Percentiles rank a stretch among this genome's conserved stretches.
Conservation (phyloP, 495 filamentous ascomycete species). For the Amniculicola lignicola region DNA sequence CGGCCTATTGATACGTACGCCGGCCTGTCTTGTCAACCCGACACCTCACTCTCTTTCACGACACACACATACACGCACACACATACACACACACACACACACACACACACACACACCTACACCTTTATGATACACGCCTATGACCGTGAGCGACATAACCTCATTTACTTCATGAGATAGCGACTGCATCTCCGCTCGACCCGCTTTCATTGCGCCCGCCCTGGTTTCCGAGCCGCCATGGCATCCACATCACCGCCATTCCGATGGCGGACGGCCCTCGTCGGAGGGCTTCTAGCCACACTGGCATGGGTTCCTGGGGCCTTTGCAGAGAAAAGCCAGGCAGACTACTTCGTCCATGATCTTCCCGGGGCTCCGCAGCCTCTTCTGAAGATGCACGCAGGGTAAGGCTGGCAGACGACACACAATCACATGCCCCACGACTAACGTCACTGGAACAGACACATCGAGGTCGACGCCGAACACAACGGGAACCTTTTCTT, state of each 20-base stretch:
- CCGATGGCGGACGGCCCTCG: conserved; percentile 32
- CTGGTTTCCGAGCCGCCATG: conserved; percentile 1
- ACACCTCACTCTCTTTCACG: too few species aligned
- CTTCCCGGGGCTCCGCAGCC: conserved; percentile 84
- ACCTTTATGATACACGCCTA: too few species aligned
- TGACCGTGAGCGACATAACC: too few species aligned
- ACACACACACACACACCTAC: too few species aligned
- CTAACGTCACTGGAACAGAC: conserved; percentile 50
- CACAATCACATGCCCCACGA: neutral
- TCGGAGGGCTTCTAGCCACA: conserved; percentile 23
- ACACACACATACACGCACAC: too few species aligned
- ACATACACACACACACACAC: too few species aligned
- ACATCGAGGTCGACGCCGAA: conserved; percentile 81
- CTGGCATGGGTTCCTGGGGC: conserved; percentile 27
- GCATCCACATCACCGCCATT: conserved; percentile 16
- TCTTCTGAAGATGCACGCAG: conserved; percentile 93
- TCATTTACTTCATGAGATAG: conserved; percentile 30
- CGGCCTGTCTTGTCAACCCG: too few species aligned
- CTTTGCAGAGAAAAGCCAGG: conserved; percentile 57
- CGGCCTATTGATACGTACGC: too few species aligned
- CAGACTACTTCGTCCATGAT: conserved; percentile 82
- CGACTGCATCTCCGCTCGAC: conserved; percentile 9
- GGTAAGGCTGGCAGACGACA: conserved; percentile 50
- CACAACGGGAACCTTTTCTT: conserved; percentile 94
- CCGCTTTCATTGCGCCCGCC: conserved; percentile 4